Percentiles rank a stretch among this genome's conserved stretches.
These are phyloP conservation scores for Neurospora sp. DNA, from an alignment of 495 filamentous ascomycete genomes.

Conservation along the genomic window DNA sequence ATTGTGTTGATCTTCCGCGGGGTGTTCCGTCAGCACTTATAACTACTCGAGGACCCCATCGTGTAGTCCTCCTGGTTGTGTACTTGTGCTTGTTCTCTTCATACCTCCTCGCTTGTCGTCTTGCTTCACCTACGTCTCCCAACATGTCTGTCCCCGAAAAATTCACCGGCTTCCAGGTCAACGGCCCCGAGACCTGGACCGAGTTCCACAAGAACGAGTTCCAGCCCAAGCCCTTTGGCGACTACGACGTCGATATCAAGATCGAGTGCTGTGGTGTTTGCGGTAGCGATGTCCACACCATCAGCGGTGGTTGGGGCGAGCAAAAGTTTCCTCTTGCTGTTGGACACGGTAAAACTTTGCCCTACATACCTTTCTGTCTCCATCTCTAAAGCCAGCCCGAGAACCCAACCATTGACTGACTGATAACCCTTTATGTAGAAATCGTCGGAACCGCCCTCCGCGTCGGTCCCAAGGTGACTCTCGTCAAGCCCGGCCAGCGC, in stretches of 20 bases:
- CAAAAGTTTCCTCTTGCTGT: slow-evolving; percentile 43
- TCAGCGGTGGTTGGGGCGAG: slow-evolving; percentile 46
- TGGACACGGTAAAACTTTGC: slow-evolving; percentile 36
- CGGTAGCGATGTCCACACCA: slow-evolving; percentile 47
- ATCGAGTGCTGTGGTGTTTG: slow-evolving; percentile 48
- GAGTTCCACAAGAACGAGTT: slow-evolving; percentile 48
- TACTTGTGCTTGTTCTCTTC: not conserved
- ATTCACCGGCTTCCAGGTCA: slow-evolving; percentile 46
- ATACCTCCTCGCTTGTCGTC: not conserved
- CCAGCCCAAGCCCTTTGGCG: slow-evolving; percentile 47
- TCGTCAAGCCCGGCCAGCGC: slow-evolving; percentile 41
- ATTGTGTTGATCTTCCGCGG: not conserved
- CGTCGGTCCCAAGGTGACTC: slow-evolving; percentile 47
- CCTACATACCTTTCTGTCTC: not conserved
- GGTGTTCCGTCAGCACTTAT: not conserved
- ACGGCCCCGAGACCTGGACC: slow-evolving; percentile 40
- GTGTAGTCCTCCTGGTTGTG: not conserved
- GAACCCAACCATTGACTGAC: not conserved
- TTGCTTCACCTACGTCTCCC: not conserved
- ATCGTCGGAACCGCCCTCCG: slow-evolving; percentile 40
- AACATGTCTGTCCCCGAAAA: slow-evolving; percentile 30
- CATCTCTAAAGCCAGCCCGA: not conserved
- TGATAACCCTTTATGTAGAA: slow-evolving; percentile 12
- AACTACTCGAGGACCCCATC: not conserved
- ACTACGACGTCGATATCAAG: slow-evolving; percentile 49